Percentiles rank a stretch among this genome's conserved stretches.
Conservation (phyloP, 2,329 filamentous ascomycete species). For the Claviceps pazoutovae region DNA sequence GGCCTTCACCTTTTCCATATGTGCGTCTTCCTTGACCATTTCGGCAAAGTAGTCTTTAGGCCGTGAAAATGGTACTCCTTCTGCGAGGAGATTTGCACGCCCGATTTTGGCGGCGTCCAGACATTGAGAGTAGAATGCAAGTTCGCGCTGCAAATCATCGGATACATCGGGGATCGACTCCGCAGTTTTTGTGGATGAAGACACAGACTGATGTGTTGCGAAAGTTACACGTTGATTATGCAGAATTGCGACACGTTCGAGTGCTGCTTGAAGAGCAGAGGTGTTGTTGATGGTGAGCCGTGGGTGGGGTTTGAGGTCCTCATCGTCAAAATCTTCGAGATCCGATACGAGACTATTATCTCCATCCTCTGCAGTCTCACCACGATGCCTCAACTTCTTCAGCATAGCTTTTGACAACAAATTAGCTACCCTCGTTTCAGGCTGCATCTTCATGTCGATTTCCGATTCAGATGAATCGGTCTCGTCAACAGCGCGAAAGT, state of each 20-base stretch:
- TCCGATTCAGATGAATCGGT: conserved; percentile 54
- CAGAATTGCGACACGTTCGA: conserved; percentile 63
- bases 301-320: conserved; percentile 77
- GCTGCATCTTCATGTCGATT: conserved; percentile 63
- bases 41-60: conserved; percentile 95
- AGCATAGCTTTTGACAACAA: conserved; percentile 9
- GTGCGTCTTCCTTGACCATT: conserved; percentile 97
- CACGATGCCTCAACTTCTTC: conserved; percentile 15
- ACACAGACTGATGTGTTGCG: conserved; percentile 66
- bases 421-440: conserved; percentile 19
- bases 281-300: conserved; percentile 97
- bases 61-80: conserved; percentile 73
- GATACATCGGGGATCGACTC: conserved; percentile 65
- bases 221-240: conserved; percentile 58
- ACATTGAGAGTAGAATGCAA: conserved; percentile 85
- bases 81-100: conserved; percentile 61
- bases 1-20: conserved; percentile 93
- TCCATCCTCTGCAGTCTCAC: conserved; percentile 49
- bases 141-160: conserved; percentile 83
- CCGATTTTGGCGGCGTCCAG: conserved; percentile 64
- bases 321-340: conserved; percentile 61
- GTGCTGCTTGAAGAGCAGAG: conserved; percentile 63
- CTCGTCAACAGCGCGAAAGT: conserved; percentile 44
- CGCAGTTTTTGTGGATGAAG: conserved; percentile 49
- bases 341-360: conserved; percentile 86